Base-by-base conservation (phyloP, 192 early-diverging fungal genomes). In the Backusella liffmaniae region DNA sequence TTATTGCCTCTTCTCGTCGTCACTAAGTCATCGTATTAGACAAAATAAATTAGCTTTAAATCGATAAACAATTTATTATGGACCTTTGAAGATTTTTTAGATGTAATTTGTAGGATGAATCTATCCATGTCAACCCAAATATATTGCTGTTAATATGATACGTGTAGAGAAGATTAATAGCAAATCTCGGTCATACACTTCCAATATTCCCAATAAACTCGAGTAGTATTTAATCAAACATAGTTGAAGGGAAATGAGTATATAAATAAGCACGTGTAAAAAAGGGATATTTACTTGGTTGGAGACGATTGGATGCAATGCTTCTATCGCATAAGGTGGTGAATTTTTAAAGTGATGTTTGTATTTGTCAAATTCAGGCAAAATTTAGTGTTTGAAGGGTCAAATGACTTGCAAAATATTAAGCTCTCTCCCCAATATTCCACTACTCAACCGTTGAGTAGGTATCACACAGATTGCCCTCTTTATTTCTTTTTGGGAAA, bases 1-100 rank as follows among this genome's bases (percentile, higher is more conserved):
- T 35, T 21, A 67, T 67, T 67, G 66, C 66, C 30, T 32, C 30
- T 16, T 67, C 66, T 30, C 66, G 66, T 15, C 66, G 66, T 67
- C 30, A 67, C 35, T 67, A 67, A 67, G 35, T 1, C 56, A 62
- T 62, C 56, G 12, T 23, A 29, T 62, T 62, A 62, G 56, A 62
- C 23, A 59, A 23, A 59, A 26, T 23, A 59, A 59, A 62, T 62
- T 23, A 62, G 56, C 26, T 62, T 29, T 13, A 29, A 62, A 62
- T 13, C 56, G 56, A 62, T 62, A 29, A 29, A 62, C 56, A 13
- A 62, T 26, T 62, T 62, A 62, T 62, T 62, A 62, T 62, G 56
- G 10, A 29, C 10, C 10, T 49, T 62, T 62, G 56, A 29, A 62
- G 56, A 26, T 49, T 62, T 29, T 62, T 29, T 29, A 23, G 21